Evolutionary conservation across 768 basidiomycete species (phyloP).

Genomic region (Pseudohyphozyma bogoriensis): DNA sequence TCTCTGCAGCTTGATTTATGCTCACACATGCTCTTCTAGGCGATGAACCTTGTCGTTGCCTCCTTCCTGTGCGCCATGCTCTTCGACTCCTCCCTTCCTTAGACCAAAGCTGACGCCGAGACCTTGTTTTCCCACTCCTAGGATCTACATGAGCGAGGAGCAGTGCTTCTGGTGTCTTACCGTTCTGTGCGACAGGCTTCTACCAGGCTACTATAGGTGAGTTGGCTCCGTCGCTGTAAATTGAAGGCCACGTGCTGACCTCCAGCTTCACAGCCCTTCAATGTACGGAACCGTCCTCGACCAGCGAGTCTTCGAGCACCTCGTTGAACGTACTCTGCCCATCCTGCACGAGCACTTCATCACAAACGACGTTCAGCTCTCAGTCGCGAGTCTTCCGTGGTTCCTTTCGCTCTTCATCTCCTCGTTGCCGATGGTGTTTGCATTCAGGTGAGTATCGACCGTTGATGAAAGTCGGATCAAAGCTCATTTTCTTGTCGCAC

Average conservation of each 20-base stretch:
- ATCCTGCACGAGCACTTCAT: constrained; percentile 80
- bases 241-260: not conserved
- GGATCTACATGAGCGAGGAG: constrained; percentile 99
- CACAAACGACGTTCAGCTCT: constrained; percentile 85
- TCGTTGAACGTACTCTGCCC: constrained; percentile 62
- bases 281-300: constrained; percentile 99
- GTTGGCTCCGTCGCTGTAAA: constrained; percentile 32
- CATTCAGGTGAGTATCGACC: constrained; percentile 52
- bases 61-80: too few species aligned
- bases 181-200: constrained; percentile 81
- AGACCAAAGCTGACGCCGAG: constrained; percentile 9
- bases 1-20: constrained; percentile 36
- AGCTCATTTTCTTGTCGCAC: not conserved
- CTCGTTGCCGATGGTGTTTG: constrained; percentile 65
- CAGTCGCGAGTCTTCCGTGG: constrained; percentile 94
- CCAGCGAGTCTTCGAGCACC: constrained; percentile 90
- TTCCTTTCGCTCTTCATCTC: constrained; percentile 81
- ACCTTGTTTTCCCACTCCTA: too few species aligned
- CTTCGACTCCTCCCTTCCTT: constrained; percentile 48
- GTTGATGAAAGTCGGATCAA: too few species aligned
- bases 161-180: constrained; percentile 96
- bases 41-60: constrained; percentile 95
- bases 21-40: constrained; percentile 85
- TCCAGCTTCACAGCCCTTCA: constrained; percentile 54
- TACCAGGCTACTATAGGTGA: constrained; percentile 95